Evolutionary conservation across 108 stramenopile species (phyloP).

Genomic region (Nannochloropsis granulata): DNA sequence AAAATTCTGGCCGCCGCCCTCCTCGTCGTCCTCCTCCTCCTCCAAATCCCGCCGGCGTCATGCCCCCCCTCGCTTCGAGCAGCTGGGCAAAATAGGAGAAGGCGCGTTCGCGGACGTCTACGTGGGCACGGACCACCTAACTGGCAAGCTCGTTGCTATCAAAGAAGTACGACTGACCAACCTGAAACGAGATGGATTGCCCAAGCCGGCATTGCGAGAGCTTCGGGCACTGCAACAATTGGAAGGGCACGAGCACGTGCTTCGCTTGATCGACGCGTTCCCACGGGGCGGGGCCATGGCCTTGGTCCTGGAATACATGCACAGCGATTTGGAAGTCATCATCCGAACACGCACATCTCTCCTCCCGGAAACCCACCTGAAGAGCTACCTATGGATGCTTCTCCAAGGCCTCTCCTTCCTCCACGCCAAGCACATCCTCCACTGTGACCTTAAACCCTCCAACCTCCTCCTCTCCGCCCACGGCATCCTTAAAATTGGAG

Average conservation of each 20-base stretch:
- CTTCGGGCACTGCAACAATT: constrained; percentile 1
- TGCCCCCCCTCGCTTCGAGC: background rate
- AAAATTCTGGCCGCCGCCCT: too few relatives aligned
- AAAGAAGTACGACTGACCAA: background rate
- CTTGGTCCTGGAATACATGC: constrained; percentile 24
- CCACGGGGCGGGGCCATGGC: background rate
- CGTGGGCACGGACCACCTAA: background rate
- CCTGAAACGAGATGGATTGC: background rate
- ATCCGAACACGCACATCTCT: background rate
- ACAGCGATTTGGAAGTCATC: constrained; percentile 3
- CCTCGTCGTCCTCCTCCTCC: too few relatives aligned
- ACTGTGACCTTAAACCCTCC: constrained; percentile 37
- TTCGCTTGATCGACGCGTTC: constrained; percentile 1
- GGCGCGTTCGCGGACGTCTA: background rate
- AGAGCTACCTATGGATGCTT: constrained; percentile 1
- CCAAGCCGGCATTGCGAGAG: constrained; percentile 13
- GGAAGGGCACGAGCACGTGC: background rate
- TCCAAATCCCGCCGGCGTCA: background rate
- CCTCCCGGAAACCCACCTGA: background rate
- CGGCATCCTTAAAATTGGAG: constrained; percentile 33
- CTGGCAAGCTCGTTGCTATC: background rate
- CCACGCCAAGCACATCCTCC: constrained; percentile 26
- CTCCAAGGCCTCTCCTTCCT: constrained; percentile 32
- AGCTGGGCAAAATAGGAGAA: background rate
- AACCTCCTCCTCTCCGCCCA: constrained; percentile 31